These are phyloP conservation scores for Clavispora fructus DNA, from an alignment of 805 yeast species.

Conservation along the genomic window DNA sequence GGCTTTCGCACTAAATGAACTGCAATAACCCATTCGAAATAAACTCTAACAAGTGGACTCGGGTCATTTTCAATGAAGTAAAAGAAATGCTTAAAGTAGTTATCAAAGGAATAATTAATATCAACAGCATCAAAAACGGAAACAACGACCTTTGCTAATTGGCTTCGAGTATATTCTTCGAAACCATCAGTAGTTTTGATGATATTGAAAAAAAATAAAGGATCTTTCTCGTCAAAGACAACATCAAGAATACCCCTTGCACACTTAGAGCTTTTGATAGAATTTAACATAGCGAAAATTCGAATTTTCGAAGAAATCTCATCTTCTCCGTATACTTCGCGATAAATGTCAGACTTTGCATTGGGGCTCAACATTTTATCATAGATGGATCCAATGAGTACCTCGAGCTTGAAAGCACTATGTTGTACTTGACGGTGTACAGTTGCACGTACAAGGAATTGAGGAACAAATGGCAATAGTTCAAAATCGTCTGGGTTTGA, in stretches of 20 bases:
- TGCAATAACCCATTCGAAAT: constrained; percentile 75
- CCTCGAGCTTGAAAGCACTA: constrained; percentile 56
- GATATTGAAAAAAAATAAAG: constrained; percentile 44
- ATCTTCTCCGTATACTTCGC: constrained; percentile 46
- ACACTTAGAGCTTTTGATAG: constrained; percentile 22
- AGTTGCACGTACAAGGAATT: constrained; percentile 41
- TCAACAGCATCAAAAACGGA: constrained; percentile 35
- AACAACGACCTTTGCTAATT: constrained; percentile 49
- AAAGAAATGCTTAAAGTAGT: constrained; percentile 31
- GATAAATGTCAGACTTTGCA: constrained; percentile 31
- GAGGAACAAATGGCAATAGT: constrained; percentile 45
- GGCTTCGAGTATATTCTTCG: constrained; percentile 64
- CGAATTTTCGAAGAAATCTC: constrained; percentile 53
- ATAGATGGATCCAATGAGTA: constrained; percentile 46
- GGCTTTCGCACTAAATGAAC: constrained; percentile 29
- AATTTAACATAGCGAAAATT: constrained; percentile 43
- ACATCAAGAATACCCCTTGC: constrained; percentile 27
- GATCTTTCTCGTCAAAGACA: constrained; percentile 32
- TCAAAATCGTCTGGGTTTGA: constrained; percentile 30
- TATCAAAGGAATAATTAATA: constrained; percentile 1
- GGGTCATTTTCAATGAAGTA: constrained; percentile 48
- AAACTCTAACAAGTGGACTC: constrained; percentile 70
- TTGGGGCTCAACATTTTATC: constrained; percentile 38
- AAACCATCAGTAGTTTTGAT: constrained; percentile 56
- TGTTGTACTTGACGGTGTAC: constrained; percentile 49